Conservation (phyloP, 2,329 filamentous ascomycete species). For the Xylaria sp. region DNA sequence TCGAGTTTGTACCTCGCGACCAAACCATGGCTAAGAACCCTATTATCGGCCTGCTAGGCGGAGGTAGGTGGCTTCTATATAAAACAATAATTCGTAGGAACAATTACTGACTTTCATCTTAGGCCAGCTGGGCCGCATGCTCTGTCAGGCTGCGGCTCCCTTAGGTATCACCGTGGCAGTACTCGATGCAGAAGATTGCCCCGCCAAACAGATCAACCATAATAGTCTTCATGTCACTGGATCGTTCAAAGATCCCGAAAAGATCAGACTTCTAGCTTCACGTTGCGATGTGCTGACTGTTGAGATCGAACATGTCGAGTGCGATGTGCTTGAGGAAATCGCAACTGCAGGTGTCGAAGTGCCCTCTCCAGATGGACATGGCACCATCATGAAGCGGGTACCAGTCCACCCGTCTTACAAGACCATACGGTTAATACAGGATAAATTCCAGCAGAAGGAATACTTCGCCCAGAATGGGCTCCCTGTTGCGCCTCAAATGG, state of each 20-base stretch:
- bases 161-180: conserved; percentile 83
- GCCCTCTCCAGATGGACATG: conserved; percentile 52
- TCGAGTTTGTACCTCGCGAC: not conserved
- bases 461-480: conserved; percentile 76
- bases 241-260: conserved; percentile 85
- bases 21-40: conserved; percentile 45
- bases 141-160: conserved; percentile 81
- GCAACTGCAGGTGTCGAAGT: conserved; percentile 71
- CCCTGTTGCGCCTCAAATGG: conserved; percentile 76
- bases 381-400: conserved; percentile 59
- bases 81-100: conserved; percentile 1
- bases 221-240: conserved; percentile 80
- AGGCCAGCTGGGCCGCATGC: conserved; percentile 91
- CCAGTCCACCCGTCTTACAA: conserved; percentile 84
- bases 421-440: conserved; percentile 89
- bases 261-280: conserved; percentile 82
- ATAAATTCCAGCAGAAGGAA: conserved; percentile 92
- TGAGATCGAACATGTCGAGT: conserved; percentile 95
- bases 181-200: conserved; percentile 79
- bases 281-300: conserved; percentile 86
- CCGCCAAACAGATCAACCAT: conserved; percentile 86
- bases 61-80: conserved; percentile 41
- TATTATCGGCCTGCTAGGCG: conserved; percentile 65
- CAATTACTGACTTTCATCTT: conserved; percentile 17
- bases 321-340: conserved; percentile 87